phyloP scores from a whole-genome alignment of 331 rosid species.

The Pyrus hybrid region DNA sequence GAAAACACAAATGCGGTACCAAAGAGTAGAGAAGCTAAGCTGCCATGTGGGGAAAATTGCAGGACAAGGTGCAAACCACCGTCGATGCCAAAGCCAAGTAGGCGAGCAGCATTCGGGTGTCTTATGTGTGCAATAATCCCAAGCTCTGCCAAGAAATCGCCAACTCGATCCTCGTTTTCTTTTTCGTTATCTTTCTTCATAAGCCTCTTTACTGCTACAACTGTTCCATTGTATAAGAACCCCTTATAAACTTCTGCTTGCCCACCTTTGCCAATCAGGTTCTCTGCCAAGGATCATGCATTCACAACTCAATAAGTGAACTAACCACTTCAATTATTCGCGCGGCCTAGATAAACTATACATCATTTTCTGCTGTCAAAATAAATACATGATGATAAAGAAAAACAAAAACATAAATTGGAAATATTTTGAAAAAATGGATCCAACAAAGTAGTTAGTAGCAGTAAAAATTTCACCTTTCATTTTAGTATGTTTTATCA shows the following conservation, averaged over 20 bases:
- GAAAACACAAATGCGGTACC: constrained; percentile 32
- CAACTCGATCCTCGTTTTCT: constrained; percentile 57
- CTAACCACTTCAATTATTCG: too few species aligned
- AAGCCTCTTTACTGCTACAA: constrained; percentile 78
- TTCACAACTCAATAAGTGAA: not conserved
- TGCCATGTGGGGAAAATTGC: constrained; percentile 67
- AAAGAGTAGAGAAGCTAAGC: constrained; percentile 75
- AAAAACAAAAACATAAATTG: too few species aligned
- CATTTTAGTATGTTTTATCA: too few species aligned
- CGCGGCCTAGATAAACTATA: too few species aligned
- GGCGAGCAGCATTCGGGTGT: constrained; percentile 68
- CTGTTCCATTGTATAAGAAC: constrained; percentile 46
- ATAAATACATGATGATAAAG: too few species aligned
- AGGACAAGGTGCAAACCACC: constrained; percentile 77
- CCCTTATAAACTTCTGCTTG: constrained; percentile 96
- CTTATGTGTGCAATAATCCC: constrained; percentile 90
- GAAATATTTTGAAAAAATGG: too few species aligned
- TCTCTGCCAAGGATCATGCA: constrained; percentile 33
- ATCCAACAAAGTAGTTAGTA: too few species aligned
- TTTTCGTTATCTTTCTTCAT: constrained; percentile 52
- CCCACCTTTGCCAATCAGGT: constrained; percentile 86
- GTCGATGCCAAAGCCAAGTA: constrained; percentile 79
- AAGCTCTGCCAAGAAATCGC: constrained; percentile 79
- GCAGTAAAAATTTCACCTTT: too few species aligned
- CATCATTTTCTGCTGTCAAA: too few species aligned